Conservation (phyloP, 2,329 filamentous ascomycete genomes). For the Cercospora berteroae region DNA sequence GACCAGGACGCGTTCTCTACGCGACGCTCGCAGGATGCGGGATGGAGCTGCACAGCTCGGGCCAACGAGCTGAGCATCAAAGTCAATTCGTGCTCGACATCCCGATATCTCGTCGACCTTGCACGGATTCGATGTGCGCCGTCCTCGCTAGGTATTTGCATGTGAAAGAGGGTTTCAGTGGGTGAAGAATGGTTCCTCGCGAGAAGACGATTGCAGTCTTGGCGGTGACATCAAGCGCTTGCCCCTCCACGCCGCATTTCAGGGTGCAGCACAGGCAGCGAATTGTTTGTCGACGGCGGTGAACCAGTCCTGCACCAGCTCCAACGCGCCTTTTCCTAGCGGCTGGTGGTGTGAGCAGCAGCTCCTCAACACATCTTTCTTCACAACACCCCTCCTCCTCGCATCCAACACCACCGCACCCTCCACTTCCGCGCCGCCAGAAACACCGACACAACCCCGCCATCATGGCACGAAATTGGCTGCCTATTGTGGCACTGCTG, state of each 20-base stretch:
- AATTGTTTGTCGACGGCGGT: background rate
- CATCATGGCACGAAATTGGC: constrained; percentile 27
- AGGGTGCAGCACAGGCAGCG: background rate
- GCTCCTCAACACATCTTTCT: background rate
- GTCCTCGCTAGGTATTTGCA: background rate
- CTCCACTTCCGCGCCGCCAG: background rate
- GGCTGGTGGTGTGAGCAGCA: background rate
- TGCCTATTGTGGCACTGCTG: constrained; percentile 25
- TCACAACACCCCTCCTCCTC: background rate
- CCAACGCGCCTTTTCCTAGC: background rate
- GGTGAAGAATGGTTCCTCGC: background rate
- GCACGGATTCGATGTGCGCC: background rate
- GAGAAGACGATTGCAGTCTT: background rate
- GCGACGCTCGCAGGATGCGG: background rate
- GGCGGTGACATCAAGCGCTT: background rate
- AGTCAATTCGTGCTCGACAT: background rate
- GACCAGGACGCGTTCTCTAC: background rate
- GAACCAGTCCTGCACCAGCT: background rate
- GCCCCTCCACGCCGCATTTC: background rate
- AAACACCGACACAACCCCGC: background rate
- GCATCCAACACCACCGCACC: background rate
- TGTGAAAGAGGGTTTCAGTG: background rate
- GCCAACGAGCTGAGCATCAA: background rate
- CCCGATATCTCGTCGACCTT: background rate
- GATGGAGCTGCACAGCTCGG: background rate